These are phyloP conservation scores for Dendrobium catenatum DNA, from an alignment of 106 monocot genomes.

Conservation along the genomic window DNA sequence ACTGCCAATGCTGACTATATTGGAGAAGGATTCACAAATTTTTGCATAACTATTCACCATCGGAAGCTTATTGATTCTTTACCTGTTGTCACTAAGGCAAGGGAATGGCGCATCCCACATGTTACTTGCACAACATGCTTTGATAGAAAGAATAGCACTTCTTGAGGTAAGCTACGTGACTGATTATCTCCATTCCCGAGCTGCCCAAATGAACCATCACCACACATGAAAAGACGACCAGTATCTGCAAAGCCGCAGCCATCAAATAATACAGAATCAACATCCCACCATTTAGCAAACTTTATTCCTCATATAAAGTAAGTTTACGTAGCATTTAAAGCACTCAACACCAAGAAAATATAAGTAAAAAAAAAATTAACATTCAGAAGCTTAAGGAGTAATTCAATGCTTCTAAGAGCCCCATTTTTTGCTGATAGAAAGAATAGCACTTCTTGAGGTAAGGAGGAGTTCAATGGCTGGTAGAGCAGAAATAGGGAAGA, in stretches of 20 bases:
- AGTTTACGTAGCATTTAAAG: background rate
- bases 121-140: conserved; percentile 53
- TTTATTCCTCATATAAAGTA: background rate
- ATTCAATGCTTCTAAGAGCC: no score
- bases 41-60: background rate
- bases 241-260: conserved; percentile 26
- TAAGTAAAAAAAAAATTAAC: background rate
- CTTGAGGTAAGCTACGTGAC: conserved; percentile 36
- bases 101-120: conserved; percentile 74
- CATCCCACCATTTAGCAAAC: background rate
- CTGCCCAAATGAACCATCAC: conserved; percentile 80
- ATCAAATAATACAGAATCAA: conserved; percentile 1
- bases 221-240: conserved; percentile 61
- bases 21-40: background rate
- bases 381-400: background rate
- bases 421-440: no score
- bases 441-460: no score
- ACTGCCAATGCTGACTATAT: background rate
- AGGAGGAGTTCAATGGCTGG: no score
- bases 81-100: conserved; percentile 50
- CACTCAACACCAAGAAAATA: background rate
- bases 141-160: conserved; percentile 40
- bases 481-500: no score
- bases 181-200: conserved; percentile 55
- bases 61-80: background rate